These are phyloP conservation scores for Mortierella sp. DNA, from an alignment of 371 early-diverging fungal species.

Conservation along the genomic window DNA sequence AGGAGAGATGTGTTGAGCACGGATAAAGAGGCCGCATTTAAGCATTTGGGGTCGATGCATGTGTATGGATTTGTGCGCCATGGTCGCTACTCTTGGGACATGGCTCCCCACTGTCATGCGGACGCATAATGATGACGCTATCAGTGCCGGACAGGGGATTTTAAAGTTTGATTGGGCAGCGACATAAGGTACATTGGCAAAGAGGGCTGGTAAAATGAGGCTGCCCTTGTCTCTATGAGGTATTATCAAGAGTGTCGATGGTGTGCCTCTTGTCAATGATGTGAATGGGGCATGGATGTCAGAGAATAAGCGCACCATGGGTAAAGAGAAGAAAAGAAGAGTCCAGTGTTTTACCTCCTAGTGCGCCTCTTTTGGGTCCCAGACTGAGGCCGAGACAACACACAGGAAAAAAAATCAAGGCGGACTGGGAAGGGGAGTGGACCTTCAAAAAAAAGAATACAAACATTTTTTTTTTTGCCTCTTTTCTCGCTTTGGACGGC, in stretches of 20 bases:
- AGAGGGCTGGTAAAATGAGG: neutral
- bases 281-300: neutral
- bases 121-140: constrained; percentile 2
- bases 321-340: neutral
- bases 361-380: neutral
- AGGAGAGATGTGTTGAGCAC: too few species aligned
- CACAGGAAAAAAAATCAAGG: neutral
- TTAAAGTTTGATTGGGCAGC: constrained; percentile 6
- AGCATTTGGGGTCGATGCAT: too few species aligned
- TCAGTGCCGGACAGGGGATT: neutral
- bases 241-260: neutral
- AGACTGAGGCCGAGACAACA: constrained; percentile 4
- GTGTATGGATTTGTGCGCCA: too few species aligned
- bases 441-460: neutral
- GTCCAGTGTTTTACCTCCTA: too few species aligned
- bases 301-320: neutral
- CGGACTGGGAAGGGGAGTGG: constrained; percentile 2
- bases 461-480: constrained; percentile 6
- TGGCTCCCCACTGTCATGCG: too few species aligned
- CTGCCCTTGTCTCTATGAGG: neutral
- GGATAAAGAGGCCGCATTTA: too few species aligned
- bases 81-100: too few species aligned
- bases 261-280: neutral
- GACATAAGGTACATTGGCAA: neutral
- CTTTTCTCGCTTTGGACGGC: constrained; percentile 1